Evolutionary conservation across 352 stramenopile genomes (phyloP), one percentile per base, ranked within the genome.

Genomic region (Globisporangium middletonii): DNA sequence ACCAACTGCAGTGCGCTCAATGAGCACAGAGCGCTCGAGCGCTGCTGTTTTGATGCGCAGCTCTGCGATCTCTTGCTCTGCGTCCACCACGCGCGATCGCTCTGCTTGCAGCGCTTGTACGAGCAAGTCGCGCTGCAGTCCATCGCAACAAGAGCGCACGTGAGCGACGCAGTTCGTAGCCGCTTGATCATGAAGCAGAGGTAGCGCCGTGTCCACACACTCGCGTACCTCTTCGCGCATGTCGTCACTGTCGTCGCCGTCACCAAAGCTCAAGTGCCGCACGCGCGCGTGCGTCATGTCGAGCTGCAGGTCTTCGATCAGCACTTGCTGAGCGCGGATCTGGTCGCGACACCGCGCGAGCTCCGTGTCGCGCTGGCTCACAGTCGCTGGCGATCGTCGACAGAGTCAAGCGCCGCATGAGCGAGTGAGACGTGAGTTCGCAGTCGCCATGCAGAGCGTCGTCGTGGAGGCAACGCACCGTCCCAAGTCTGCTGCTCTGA

Each of bases 241-340:
- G 37, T 73, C 71, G 26, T 59, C 71, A 27, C 54, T 43, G 5
- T 63, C 43, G 35, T 70, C 58, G 16, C 43, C 55, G n/a, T 54
- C 37, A 0, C 44, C 33, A 28, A 59, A 12, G 16, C 15, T 62
- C 33, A 53, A 59, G 11, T 37, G 57, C 16, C 42, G 35, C 5
- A 44, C 3, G 45, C 45, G 26, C 18, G 18, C 2, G 2, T 59
- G 44, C 26, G 68, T 68, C 9, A 79, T 60, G 50, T 86, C 76
- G 16, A 60, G 62, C 65, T 79, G 70, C 44, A 86, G 64, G 45
- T 86, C 84, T 30, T 92, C 81, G 23, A 92, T 68, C 35, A 57
- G 57, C 18, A 71, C 38, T 42, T 89, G 81, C 52, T 89, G 81
- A 4, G 78, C 67, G 48, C 71, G 76, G 54, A 89, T 83, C 49